Evolutionary conservation across 441 rosid species (phyloP).

Genomic region (Pelargonium citronellum): DNA sequence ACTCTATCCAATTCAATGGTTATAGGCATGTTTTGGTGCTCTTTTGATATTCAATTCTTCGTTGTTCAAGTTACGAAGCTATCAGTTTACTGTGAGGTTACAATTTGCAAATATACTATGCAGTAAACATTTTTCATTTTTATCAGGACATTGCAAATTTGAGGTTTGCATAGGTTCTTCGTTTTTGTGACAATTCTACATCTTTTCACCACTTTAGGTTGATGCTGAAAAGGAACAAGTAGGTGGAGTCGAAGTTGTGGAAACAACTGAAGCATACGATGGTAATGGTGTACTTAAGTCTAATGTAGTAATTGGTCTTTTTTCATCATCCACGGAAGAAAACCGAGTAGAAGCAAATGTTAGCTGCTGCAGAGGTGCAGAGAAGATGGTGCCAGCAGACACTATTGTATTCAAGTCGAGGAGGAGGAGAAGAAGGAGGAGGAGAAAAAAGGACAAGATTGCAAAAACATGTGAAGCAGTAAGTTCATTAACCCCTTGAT

Average conservation of each 20-base stretch:
- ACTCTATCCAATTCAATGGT: too few species aligned
- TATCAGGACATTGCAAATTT: neutral
- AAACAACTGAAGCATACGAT: neutral
- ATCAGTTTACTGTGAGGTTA: neutral
- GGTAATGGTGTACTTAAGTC: constrained; percentile 3
- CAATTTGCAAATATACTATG: neutral
- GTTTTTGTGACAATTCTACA: neutral
- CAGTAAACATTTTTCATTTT: neutral
- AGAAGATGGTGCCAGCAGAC: constrained; percentile 1
- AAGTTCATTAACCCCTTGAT: neutral
- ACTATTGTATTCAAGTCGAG: neutral
- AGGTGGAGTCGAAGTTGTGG: constrained; percentile 4
- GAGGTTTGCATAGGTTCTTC: neutral
- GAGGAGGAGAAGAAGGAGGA: neutral
- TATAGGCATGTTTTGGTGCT: neutral
- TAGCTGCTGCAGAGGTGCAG: neutral
- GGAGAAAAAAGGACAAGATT: neutral
- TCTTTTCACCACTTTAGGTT: neutral
- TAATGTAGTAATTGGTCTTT: neutral
- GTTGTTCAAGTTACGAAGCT: neutral
- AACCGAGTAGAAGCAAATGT: neutral
- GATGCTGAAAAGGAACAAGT: neutral
- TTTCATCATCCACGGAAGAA: neutral
- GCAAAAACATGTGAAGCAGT: neutral
- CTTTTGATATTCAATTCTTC: neutral